Base-by-base conservation (phyloP, 1,284 basidiomycete genomes). In the Trametes pubescens region DNA sequence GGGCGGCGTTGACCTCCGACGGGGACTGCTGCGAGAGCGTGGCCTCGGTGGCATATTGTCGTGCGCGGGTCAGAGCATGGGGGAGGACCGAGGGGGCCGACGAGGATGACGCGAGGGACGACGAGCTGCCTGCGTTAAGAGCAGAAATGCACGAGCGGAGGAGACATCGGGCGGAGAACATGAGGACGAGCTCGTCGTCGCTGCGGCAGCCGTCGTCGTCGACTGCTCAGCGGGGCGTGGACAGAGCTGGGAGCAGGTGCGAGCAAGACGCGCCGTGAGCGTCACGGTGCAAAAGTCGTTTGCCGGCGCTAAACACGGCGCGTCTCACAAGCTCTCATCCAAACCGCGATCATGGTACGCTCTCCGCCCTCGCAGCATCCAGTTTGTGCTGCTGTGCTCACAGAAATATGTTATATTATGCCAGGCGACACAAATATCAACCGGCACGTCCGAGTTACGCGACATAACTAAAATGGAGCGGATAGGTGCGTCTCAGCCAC, bases 391-490 rank as follows among this genome's bases (percentile, higher is more conserved):
- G 21, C 22, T n/a, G 22, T 44, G 11, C 53, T 57, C 16, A 48
- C 37, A 59, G 18, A 18, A 5, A 35, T 21, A 44, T 49, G 37
- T 29, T 24, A 21, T 35, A 8, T 22, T 29, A 29, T 35, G 22
- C 44, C 29, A 87, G 87, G 85, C 89, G 16, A 82, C 88, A 72
- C 85, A 90, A 76, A 93, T 93, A 70, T 80, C 87, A 4, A 88
- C 90, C 64, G 88, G 88, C 40, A 87, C 89, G 52, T 86, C 90
- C 48, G 90, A 93, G 76, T 78, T 96, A 66, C 86, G 94, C 64
- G 95, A 97, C 74, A 90, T 96, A 62, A 96, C 95, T 59, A 96
- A 95, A 84, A 95, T 97, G 88, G 95, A 98, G 86, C 92, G 95
- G 66, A 98, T 98, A 77, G 95, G 94, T 91, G 60, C 64, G 84